Evolutionary conservation across 2,329 filamentous ascomycete species (phyloP), one percentile per base, ranked within the genome.

Genomic region (Pezicula rhizophila): DNA sequence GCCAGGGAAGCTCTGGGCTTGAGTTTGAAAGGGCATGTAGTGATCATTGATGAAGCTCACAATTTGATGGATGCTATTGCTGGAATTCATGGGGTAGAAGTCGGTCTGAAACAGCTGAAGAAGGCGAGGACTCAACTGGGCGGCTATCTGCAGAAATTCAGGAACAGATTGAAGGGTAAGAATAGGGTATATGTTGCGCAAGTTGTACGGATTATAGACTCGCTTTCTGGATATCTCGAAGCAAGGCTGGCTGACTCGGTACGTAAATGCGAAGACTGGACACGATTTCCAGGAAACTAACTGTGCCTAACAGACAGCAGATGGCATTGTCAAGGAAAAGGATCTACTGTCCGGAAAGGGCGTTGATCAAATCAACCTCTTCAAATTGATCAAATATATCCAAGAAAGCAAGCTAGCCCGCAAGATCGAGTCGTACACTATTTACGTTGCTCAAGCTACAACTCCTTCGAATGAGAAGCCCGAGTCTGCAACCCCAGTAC

Each of bases 11-110:
- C 93, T 0, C 75, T 99, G 0, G 85, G 87, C 0, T 82, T 99
- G 39, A 92, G 86, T 20, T 69, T 99, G 8, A 90, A 95, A 59
- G 82, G 84, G 5, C 93, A 95, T 61, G 76, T 99, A 0, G 83
- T 99, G n/a, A 87, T 99, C 23, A 88, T 99, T 42, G 93, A 99
- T 58, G 93, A 99, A 71, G 93, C 93, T 0, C 93, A 99, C 65
- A 99, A 99, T 62, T 79, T 99, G 46, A 96, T 96, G 85, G 91
- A 96, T 65, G 90, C 92, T 0, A 89, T 99, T 41, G 80, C 89
- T 14, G 85, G 84, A 41, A 93, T 96, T 31, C 84, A 96, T 64
- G 91, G 91, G 0, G 81, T 89, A 0, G 81, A 87, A 33, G 77
- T 97, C 17, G 80, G 80, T 2, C 71, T 95, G 4, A 71, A 72